Evolutionary conservation across 2,329 filamentous ascomycete genomes (phyloP).

Genomic region (Sordariomycetes sp.): DNA sequence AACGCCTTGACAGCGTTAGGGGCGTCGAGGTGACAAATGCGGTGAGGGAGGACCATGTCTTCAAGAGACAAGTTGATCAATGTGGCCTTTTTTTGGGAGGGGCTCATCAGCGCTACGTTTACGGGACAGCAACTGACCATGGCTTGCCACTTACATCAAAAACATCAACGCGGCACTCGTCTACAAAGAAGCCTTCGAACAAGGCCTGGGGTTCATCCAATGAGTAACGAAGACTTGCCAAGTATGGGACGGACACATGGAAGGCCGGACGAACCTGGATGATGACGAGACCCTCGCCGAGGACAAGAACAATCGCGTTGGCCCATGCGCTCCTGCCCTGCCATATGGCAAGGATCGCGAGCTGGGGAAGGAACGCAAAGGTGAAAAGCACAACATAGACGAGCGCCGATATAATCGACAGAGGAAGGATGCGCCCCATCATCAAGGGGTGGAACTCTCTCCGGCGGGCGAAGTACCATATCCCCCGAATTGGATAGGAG

Average conservation of each 20-base stretch:
- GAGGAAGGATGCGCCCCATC: constrained; percentile 63
- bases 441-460: constrained; percentile 78
- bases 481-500: constrained; percentile 56
- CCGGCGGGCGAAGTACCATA: constrained; percentile 71
- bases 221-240: neutral
- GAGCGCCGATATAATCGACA: constrained; percentile 70
- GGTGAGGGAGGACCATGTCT: constrained; percentile 55
- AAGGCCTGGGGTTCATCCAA: constrained; percentile 26
- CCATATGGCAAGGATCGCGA: constrained; percentile 67
- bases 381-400: constrained; percentile 81
- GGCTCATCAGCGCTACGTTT: neutral
- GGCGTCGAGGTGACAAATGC: constrained; percentile 56
- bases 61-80: constrained; percentile 64
- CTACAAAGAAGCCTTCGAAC: constrained; percentile 74
- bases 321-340: constrained; percentile 83
- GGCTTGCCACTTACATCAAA: constrained; percentile 62
- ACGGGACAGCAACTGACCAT: neutral
- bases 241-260: neutral
- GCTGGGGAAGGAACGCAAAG: constrained; percentile 81
- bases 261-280: constrained; percentile 27
- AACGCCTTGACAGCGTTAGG: constrained; percentile 68
- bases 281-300: constrained; percentile 71
- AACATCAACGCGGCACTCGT: constrained; percentile 67
- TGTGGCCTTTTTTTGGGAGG: constrained; percentile 42
- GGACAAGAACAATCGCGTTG: constrained; percentile 74